A percentile compares a stretch with the other conserved stretches of the same genome.
These are phyloP conservation scores for Coniosporium apollinis DNA, from an alignment of 495 filamentous ascomycete genomes.

Conservation along the genomic window DNA sequence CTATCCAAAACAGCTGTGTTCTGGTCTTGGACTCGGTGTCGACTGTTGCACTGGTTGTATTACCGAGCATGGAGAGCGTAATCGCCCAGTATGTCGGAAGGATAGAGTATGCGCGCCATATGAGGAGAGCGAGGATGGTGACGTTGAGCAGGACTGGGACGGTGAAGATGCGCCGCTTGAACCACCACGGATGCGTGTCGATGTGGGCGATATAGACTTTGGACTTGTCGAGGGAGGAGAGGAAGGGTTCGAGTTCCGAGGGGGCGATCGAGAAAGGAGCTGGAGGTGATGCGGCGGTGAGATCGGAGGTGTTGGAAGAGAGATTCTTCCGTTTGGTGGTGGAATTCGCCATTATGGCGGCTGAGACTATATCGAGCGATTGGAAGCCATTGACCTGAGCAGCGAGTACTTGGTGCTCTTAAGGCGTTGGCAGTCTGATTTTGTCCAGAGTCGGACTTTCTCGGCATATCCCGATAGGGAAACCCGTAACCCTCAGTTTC, in stretches of 20 bases:
- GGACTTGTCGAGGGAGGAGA: slow-evolving; percentile 37
- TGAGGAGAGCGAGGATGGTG: slow-evolving; percentile 37
- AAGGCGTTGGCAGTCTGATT: too few relatives aligned
- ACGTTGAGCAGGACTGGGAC: slow-evolving; percentile 57
- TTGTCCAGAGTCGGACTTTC: too few relatives aligned
- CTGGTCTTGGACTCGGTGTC: slow-evolving; percentile 34
- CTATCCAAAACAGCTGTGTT: slow-evolving; percentile 29
- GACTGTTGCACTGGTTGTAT: slow-evolving; percentile 40
- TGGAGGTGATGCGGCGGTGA: slow-evolving; percentile 25
- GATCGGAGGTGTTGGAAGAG: not conserved
- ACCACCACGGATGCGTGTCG: slow-evolving; percentile 41
- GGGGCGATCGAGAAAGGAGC: slow-evolving; percentile 49
- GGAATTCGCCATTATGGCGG: slow-evolving; percentile 2
- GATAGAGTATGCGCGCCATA: slow-evolving; percentile 42
- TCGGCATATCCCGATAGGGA: too few relatives aligned
- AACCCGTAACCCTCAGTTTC: too few relatives aligned
- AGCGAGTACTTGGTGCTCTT: too few relatives aligned
- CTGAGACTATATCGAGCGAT: too few relatives aligned
- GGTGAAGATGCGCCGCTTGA: slow-evolving; percentile 62
- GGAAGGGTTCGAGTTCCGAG: slow-evolving; percentile 39
- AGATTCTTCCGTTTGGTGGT: slow-evolving; percentile 2
- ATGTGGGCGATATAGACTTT: slow-evolving; percentile 69
- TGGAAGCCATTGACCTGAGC: too few relatives aligned
- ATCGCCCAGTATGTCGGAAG: slow-evolving; percentile 50
- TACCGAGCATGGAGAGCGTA: slow-evolving; percentile 39